Evolutionary conservation across 1,284 basidiomycete species (phyloP), one percentile per base, ranked within the genome.

Genomic region (Apiotrichum sp.): DNA sequence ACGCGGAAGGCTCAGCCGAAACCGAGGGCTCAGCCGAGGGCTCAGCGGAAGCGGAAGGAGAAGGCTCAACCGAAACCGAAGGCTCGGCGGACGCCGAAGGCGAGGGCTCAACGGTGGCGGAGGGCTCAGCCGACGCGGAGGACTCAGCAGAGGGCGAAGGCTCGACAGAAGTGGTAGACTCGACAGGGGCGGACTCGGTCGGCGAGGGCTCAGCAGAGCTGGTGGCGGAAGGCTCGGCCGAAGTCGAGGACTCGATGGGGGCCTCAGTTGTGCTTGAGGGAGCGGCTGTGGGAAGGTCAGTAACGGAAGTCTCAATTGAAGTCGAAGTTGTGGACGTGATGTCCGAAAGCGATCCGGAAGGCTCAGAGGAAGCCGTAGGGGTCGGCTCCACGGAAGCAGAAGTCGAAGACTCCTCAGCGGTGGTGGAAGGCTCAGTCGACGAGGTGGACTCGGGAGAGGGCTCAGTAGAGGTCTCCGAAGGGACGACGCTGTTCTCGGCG

Each of bases 391-490:
- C 36, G 14, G 44, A 42, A 0, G 52, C 22, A 13, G 38, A 35
- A 33, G 36, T 22, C 4, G 47, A 36, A 22, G 43, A 16, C 33
- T 51, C 36, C 34, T 34, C 14, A 22, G 46, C 44, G 13, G 53
- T 40, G 8, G 43, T 34, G 32, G 47, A 50, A 36, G 51, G 31
- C 41, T 54, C 53, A 42, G 40, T 16, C 31, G 59, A 52, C 34
- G 35, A 47, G 33, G 22, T 14, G 48, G 35, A 31, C 7, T 3
- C 22, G 38, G 22, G 32, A 22, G 50, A 44, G 6, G 50, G 33
- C 34, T 44, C 42, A 14, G 39, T 45, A 39, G 40, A 16, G 7
- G 39, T 10, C 31, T 31, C n/a, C 11, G 22, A 6, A 35, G 48
- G 29, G 48, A 13, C 36, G 36, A n/a, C 16, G 31, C 6, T 42